Evolutionary conservation across 73 alveolate species (phyloP), one percentile per base, ranked within the genome.

Genomic region (Tetrahymena malaccensis): DNA sequence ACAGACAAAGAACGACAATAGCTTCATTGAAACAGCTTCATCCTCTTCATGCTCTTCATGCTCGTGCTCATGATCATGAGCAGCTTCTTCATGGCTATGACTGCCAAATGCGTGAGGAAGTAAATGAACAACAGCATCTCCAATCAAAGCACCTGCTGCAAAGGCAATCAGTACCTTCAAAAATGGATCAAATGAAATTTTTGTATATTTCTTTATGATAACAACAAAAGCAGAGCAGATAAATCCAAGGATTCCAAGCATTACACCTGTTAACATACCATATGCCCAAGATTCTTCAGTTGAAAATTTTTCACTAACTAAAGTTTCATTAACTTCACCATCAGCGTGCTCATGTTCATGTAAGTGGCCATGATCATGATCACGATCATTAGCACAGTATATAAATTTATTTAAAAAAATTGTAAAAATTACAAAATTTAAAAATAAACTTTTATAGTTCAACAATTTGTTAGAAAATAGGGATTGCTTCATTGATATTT

Each of bases 61-160:
- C 15, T 94, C 94, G 15, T 34, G 55, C n/a, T 22, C 43, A 40
- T 40, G 44, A 40, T 94, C 37, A n/a, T 55, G 43, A n/a, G 21
- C 22, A 21, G 56, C 94, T 22, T 93, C 50, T 93, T n/a, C 21
- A 50, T 95, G 95, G 33, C 94, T 31, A 37, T 37, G 94, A 93
- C 38, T 94, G 33, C 96, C 19, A 34, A 95, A 95, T 15, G 96
- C 95, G 17, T 95, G 93, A 34, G 96, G 96, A 40, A 95, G 43
- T 89, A 95, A 93, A 85, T 95, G 96, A 11, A 95, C 93, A n/a
- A 95, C 83, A 11, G 96, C 96, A 40, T 95, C 96, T 31, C 96
- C 96, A 34, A 93, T 84, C 43, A 95, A 89, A 35, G 96, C 95
- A 84, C 96, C 96, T 21, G 93, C 57, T 16, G 96, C 96, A 95